phyloP scores from a whole-genome alignment of 345 rosid genomes.

The Pistacia vera region DNA sequence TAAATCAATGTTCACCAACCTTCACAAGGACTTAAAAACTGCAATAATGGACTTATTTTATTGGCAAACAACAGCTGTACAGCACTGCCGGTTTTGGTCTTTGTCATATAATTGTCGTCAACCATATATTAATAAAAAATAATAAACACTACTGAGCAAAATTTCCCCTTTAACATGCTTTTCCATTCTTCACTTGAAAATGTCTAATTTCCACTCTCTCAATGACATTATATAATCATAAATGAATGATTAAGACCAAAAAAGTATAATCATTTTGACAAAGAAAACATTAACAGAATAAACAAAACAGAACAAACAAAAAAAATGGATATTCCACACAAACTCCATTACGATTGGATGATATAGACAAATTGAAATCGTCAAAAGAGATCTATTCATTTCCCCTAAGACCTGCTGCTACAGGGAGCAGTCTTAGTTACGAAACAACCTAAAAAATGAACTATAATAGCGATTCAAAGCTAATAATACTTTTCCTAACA shows the following conservation, averaged over 20 bases:
- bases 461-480: neutral
- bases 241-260: neutral
- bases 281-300: neutral
- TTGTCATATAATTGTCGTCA: too few relatives aligned
- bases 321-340: slow-evolving; percentile 5
- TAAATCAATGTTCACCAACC: neutral
- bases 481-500: neutral
- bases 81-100: too few relatives aligned
- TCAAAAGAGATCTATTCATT: too few relatives aligned
- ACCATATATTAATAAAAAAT: too few relatives aligned
- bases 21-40: too few relatives aligned
- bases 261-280: neutral
- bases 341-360: neutral
- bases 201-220: neutral
- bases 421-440: neutral
- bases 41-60: too few relatives aligned
- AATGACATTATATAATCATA: neutral
- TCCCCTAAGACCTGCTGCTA: too few relatives aligned
- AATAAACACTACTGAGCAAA: too few relatives aligned
- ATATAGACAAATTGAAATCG: too few relatives aligned
- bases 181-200: neutral
- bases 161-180: too few relatives aligned
- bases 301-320: neutral
- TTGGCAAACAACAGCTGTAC: too few relatives aligned
- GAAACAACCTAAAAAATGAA: neutral